Evolutionary conservation across 176 grass and related monocot species (phyloP), one percentile per base, ranked within the genome.

Genomic region (Oryza glumipatula): DNA sequence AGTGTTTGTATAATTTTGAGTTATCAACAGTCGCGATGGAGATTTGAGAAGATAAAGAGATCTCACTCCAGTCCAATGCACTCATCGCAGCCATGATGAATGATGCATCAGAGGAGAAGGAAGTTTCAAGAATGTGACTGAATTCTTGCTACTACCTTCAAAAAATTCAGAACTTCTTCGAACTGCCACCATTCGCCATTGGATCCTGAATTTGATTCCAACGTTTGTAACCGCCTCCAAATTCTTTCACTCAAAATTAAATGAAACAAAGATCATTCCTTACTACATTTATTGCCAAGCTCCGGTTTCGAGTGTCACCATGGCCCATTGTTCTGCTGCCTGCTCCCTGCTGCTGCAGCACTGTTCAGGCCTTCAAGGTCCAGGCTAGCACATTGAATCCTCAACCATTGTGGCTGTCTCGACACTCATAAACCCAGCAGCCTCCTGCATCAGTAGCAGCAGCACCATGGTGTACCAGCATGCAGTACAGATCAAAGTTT

Each of bases 381-480:
- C 88, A 89, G 72, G 64, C 82, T 76, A 71, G 82, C 87, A 41
- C 87, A 80, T 89, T 88, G 47, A 74, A 83, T 11, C 60, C 39
- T 30, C 56, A 9, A 9, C 56, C 56, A 61, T 61, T 61, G 56
- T 3, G 0, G 56, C 22, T n/a, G 70, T 51, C 21, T 83, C 71
- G 58, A 61, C 68, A 38, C 80, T 82, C 36, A 71, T 81, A 82
- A 88, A 65, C 44, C 48, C 38, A 46, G 3, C 70, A 22, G 1
- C 3, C 15, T 56, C 16, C 16, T 56, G 17, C 52, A 7, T 56
- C 43, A 19, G 17, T 19, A 24, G 17, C 39, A 72, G 33, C 51
- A 32, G 22, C 54, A 28, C 14, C 14, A 38, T 56, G 47, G 36
- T 6, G 36, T 38, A 38, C 36, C 21, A 15, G 32, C 52, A 6